Evolutionary conservation across 78 protist species (phyloP), one percentile per base, ranked within the genome.

Genomic region (Isochrysis galbana): DNA sequence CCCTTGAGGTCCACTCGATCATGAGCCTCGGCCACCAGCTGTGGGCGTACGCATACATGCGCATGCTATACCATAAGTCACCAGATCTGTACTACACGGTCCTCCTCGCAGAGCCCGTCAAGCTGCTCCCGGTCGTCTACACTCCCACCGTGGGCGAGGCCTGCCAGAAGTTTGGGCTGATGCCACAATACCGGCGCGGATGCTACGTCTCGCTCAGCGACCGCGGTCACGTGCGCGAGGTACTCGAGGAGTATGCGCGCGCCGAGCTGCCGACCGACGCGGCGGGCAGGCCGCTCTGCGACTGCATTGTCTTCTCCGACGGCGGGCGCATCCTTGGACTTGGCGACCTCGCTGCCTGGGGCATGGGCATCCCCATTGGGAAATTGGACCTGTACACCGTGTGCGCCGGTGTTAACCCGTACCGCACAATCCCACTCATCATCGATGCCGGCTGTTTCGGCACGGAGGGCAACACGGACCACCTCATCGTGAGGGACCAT

Each of bases 251-350:
- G 29, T 95, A 74, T 45, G 84, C 80, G 39, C 17, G 11, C 41
- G 80, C 80, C 26, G 44, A 70, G 5, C 80, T 70, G 26, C 7
- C 11, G 41, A 10, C 23, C 7, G 38, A 7, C 44, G 14, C 80
- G 14, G n/a, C n/a, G n/a, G n/a, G n/a, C n/a, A n/a, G n/a, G n/a
- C n/a, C n/a, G n/a, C n/a, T n/a, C 26, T 74, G 84, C 84, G 84
- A 74, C 10, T 74, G 84, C 84, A 96, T 98, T 78, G 99, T 98
- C 36, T 97, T 98, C 39, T 96, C 99, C 29, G 99, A 99, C 77
- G 99, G 99, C 39, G 91, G 94, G n/a, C 97, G 99, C 47, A 99
- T 99, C 90, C 95, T 99, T 1, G 99, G 99, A 51, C 97, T 99
- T 29, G 99, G 95, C 29, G 95, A 94, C 67, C 91, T 87, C 5